These are phyloP conservation scores for Erythrobasidium yunnanense DNA, from an alignment of 768 basidiomycete species.

Conservation along the genomic window DNA sequence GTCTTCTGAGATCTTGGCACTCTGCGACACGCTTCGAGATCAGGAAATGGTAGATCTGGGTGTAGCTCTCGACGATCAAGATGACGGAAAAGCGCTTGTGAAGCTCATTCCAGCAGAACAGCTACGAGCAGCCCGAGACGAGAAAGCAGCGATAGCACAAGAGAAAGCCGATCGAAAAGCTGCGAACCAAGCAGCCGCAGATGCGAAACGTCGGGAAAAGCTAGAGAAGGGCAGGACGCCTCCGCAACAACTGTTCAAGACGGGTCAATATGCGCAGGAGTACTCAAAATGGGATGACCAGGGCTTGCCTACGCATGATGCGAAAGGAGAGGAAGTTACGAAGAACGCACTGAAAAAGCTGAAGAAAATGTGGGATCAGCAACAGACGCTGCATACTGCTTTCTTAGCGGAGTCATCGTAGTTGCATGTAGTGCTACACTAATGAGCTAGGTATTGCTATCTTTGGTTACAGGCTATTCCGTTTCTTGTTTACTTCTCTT, in stretches of 20 bases:
- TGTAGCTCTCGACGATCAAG: constrained; percentile 91
- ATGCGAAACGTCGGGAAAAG: constrained; percentile 50
- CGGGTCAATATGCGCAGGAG: constrained; percentile 47
- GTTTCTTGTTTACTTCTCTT: no score
- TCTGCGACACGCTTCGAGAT: constrained; percentile 84
- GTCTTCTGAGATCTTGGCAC: constrained; percentile 65
- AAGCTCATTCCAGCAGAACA: neutral
- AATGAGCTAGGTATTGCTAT: no score
- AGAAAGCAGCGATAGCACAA: constrained; percentile 68
- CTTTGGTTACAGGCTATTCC: no score
- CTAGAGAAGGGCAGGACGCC: constrained; percentile 72
- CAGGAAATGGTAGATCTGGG: constrained; percentile 83
- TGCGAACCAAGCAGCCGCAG: constrained; percentile 46
- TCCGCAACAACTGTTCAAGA: constrained; percentile 69
- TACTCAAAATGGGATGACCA: constrained; percentile 74
- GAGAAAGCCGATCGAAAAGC: constrained; percentile 50
- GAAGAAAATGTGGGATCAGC: constrained; percentile 59
- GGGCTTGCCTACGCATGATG: constrained; percentile 76
- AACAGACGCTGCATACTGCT: constrained; percentile 59
- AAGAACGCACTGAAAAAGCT: constrained; percentile 70
- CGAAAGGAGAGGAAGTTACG: constrained; percentile 68
- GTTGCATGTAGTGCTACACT: no score
- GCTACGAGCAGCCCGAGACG: constrained; percentile 53
- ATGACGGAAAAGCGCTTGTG: constrained; percentile 50
- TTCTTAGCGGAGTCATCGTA: constrained; percentile 10